These are phyloP conservation scores for Pseudocercospora ulei DNA, from an alignment of 2,329 filamentous ascomycete genomes.

Conservation along the genomic window DNA sequence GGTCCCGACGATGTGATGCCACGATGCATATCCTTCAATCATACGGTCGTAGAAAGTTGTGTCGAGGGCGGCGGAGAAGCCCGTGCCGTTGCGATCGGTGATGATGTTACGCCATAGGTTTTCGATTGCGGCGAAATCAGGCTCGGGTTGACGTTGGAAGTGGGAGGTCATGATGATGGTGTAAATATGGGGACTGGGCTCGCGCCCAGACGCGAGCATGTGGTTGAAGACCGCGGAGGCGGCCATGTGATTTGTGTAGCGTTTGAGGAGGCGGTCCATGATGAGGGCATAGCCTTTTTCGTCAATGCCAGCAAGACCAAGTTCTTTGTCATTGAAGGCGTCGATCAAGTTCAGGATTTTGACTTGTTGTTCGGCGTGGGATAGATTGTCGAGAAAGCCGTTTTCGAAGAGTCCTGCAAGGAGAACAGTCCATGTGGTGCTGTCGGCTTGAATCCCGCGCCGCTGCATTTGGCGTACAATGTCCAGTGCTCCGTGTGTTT, in stretches of 20 bases:
- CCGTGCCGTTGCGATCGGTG: slow-evolving; percentile 35
- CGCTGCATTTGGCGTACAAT: slow-evolving; percentile 39
- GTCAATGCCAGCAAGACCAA: slow-evolving; percentile 43
- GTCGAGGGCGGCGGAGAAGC: slow-evolving; percentile 35
- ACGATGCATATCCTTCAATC: slow-evolving; percentile 55
- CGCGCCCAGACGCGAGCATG: slow-evolving; percentile 48
- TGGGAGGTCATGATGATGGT: slow-evolving; percentile 63
- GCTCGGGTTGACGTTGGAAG: slow-evolving; percentile 46
- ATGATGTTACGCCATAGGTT: slow-evolving; percentile 46
- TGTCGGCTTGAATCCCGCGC: slow-evolving; percentile 42
- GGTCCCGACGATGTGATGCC: slow-evolving; percentile 41
- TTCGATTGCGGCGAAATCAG: slow-evolving; percentile 53
- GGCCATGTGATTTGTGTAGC: slow-evolving; percentile 40
- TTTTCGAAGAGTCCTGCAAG: slow-evolving; percentile 50
- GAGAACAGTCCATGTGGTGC: slow-evolving; percentile 62
- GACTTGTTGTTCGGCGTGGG: slow-evolving; percentile 44
- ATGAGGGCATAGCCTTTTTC: slow-evolving; percentile 58
- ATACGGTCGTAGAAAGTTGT: slow-evolving; percentile 59
- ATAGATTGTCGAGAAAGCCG: slow-evolving; percentile 39
- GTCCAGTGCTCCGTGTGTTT: slow-evolving; percentile 29
- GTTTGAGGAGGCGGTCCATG: slow-evolving; percentile 54
- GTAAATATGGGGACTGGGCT: slow-evolving; percentile 57
- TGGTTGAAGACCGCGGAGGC: slow-evolving; percentile 54
- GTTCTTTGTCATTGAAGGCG: slow-evolving; percentile 49
- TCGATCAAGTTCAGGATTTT: slow-evolving; percentile 50